Base-by-base conservation (phyloP, 257 asterid species). In the Solanum sejunctum region DNA sequence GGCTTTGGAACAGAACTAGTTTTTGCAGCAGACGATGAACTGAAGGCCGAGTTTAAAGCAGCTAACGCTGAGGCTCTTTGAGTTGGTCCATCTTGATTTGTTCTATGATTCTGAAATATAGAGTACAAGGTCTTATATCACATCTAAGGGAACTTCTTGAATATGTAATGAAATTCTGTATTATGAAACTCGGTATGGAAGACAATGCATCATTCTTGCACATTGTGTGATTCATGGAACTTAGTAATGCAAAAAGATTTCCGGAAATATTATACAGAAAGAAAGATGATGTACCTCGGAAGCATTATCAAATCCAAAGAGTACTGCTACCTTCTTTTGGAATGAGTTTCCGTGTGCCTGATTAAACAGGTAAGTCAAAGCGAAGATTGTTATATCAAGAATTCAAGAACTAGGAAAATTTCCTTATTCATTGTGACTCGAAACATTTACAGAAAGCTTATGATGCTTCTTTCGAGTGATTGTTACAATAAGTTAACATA, bases 61-160 rank as follows among this genome's bases (percentile, higher is more conserved):
- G 99, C 98, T 86, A 97, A 91, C 12, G 98, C 99, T 61, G 99
- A 97, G 58, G 99, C 99, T 87, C 99, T 92, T 88, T 97, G 99
- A 9, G 98, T 97, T 60, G 95, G 96, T 36, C 97, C 99, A 39
- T 95, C 97, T 63, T 92, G 91, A 79, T 91, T 93, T 84, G 91
- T 80, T 60, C 93, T 89, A 89, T 96, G 93, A 81, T 79, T 41
- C 69, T 45, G 72, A 70, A 32, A 83, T 36, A 75, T 77, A 77
- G 82, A 75, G 0, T 9, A 75, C 0, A 75, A 75, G 60, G 43
- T 75, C 18, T 73, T 6, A 7, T 15, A 67, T n/a, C 45, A 32
- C 75, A 15, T 67, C 45, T n/a, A 60, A 61, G 26, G 52, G 26
- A 26, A 8, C 9, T 8, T 26, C 7, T 51, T 51, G 26, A 77